Evolutionary conservation across 1,284 basidiomycete species (phyloP).

Genomic region (Puccinia coronata): DNA sequence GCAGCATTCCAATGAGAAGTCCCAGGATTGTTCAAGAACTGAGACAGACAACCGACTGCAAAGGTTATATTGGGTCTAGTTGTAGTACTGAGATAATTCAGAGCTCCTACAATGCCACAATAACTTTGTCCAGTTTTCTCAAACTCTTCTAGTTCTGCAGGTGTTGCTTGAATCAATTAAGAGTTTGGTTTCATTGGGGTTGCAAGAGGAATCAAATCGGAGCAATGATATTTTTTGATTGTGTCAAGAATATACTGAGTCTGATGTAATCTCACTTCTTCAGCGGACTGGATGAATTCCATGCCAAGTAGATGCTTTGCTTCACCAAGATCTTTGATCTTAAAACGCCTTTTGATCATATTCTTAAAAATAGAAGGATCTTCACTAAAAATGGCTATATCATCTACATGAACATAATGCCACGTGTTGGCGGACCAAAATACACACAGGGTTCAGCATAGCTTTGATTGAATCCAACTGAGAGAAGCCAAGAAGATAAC

Average conservation of each 20-base stretch:
- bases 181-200: background rate
- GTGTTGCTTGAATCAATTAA: background rate
- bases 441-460: conserved; percentile 12
- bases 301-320: background rate
- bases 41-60: conserved; percentile 1
- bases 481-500: background rate
- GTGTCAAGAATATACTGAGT: background rate
- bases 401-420: too few species aligned
- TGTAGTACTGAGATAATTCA: too few species aligned
- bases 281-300: background rate
- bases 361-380: background rate
- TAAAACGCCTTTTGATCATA: background rate
- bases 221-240: background rate
- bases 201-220: background rate
- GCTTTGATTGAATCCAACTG: too few species aligned
- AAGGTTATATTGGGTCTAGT: too few species aligned
- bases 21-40: background rate
- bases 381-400: background rate
- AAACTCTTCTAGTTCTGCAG: too few species aligned
- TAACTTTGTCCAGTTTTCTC: background rate
- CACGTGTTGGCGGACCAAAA: background rate
- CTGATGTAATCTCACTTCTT: background rate
- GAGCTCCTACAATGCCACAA: too few species aligned
- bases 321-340: background rate
- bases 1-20: conserved; percentile 6